Base-by-base conservation (phyloP, 768 basidiomycete species). In the Lactifluus subvellereus region DNA sequence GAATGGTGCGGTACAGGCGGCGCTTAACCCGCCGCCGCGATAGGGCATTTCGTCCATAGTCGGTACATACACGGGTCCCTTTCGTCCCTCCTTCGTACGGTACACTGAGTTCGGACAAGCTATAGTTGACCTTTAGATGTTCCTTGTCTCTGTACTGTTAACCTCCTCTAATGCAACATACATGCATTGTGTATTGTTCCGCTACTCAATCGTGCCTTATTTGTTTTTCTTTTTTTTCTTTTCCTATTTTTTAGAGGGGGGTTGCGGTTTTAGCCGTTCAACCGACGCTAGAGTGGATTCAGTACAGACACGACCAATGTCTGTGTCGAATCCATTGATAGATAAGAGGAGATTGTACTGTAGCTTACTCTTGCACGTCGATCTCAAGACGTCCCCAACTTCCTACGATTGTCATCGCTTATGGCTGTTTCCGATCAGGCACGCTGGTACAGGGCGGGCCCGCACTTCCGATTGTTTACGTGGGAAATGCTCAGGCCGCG, bases 1-100 rank as follows among this genome's bases (percentile, higher is more conserved):
- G 54, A 82, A 83, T 51, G 66, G 52, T 27, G 71, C 62, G 1
- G 65, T 66, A 35, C 49, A 20, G 16, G 16, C 33, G 2, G 55
- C 57, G 30, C 60, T 67, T 47, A 43, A 11, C 40, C 37, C 42
- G 8, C 32, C 14, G 9, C 37, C 10, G 6, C 47, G 45, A 11
- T 27, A 56, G 47, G 3, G 1, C 8, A 22, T 1, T 38, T 9
- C 1, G 30, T 37, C n/a, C n/a, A 27, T 33, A n/a, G 43, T 45
- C n/a, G 2, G 32, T 18, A 13, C 32, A 48, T 35, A 4, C 2
- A 8, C 35, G 35, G 43, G 18, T 7, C 9, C 37, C 13, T 37
- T 33, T 35, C 7, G 3, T n/a, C 20, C 5, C 18, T 20, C 20
- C 9, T 38, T 33, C 22, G 16, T 32, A 45, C 32, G 27, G 9